phyloP scores from a whole-genome alignment of 331 rosid genomes.

The Dryas integrifolia region DNA sequence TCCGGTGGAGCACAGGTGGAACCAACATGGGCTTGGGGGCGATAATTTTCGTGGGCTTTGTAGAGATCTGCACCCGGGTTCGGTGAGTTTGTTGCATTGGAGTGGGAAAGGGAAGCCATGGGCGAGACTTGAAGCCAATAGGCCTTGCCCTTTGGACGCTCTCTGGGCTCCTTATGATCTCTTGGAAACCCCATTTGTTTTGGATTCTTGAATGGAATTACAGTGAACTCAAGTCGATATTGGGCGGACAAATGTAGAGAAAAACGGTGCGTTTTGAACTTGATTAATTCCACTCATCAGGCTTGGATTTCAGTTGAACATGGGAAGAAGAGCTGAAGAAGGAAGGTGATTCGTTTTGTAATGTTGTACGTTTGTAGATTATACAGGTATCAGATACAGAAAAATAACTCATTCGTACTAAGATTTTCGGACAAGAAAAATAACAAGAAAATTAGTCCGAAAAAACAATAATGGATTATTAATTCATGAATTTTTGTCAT shows the following conservation, averaged over 20 bases:
- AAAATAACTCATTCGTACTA: neutral
- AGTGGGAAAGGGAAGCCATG: constrained; percentile 86
- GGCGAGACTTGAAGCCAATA: constrained; percentile 66
- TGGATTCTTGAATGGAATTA: constrained; percentile 40
- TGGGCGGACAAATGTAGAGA: no score
- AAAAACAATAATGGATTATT: neutral
- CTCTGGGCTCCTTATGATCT: constrained; percentile 88
- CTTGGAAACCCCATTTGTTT: constrained; percentile 52
- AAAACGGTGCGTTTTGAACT: neutral
- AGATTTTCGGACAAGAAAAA: neutral
- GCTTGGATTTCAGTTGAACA: no score
- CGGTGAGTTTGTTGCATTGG: constrained; percentile 89
- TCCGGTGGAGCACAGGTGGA: constrained; percentile 78
- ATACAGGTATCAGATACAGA: no score
- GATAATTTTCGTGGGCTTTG: constrained; percentile 82
- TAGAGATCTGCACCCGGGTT: constrained; percentile 77
- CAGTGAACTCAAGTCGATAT: no score
- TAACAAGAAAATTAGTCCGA: neutral
- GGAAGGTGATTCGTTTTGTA: no score
- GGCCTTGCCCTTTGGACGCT: constrained; percentile 75
- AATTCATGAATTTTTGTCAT: constrained; percentile 18
- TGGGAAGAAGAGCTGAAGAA: no score
- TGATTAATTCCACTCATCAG: no score
- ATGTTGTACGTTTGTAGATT: no score
- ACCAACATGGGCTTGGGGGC: constrained; percentile 88